Percentiles rank a stretch among this genome's conserved stretches.
Evolutionary conservation across 164 flowering plant genomes (phyloP).

Genomic region (Liriodendron chinense): DNA sequence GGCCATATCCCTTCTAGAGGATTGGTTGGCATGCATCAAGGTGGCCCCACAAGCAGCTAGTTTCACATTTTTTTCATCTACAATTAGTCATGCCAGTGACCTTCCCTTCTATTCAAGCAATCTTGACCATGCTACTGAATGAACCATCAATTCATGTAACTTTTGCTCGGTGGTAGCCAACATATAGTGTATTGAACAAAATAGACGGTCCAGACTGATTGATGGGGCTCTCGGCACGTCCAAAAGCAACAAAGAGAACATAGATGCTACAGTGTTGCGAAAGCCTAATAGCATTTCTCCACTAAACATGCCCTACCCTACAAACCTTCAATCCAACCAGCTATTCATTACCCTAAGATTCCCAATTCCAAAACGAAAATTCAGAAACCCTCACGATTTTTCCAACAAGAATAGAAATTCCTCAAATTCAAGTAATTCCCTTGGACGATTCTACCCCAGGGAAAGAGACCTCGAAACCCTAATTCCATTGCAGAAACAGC

Average conservation of each 20-base stretch:
- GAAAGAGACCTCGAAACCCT: neutral
- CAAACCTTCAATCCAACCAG: neutral
- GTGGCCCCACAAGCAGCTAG: too few relatives aligned
- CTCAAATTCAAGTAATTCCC: neutral
- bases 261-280: neutral
- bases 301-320: neutral
- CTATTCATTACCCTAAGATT: neutral
- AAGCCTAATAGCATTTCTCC: neutral
- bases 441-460: neutral
- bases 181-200: too few relatives aligned
- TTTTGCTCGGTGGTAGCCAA: too few relatives aligned
- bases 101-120: too few relatives aligned
- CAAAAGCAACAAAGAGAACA: too few relatives aligned
- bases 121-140: neutral
- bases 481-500: neutral
- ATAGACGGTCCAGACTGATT: too few relatives aligned
- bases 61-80: too few relatives aligned
- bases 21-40: too few relatives aligned
- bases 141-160: neutral
- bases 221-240: too few relatives aligned
- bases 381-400: neutral
- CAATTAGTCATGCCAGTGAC: too few relatives aligned
- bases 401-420: neutral
- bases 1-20: too few relatives aligned
- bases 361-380: neutral